phyloP scores from a whole-genome alignment of 2,329 filamentous ascomycete species.

The Hymenoscyphus linearis region DNA sequence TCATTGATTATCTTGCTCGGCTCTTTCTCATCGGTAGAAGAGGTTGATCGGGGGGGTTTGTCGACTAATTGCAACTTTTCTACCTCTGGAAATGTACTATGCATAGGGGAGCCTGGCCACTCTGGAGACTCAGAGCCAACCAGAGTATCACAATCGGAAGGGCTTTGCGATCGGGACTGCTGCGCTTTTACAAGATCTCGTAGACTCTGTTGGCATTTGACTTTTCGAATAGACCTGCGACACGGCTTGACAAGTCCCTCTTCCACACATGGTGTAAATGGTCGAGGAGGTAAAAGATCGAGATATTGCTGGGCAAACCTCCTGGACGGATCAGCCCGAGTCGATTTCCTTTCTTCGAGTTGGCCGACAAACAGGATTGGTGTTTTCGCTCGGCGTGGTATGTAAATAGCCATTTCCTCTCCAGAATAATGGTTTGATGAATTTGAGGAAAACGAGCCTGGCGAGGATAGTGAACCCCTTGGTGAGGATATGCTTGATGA shows the following conservation, averaged over 20 bases:
- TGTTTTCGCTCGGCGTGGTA: slow-evolving; percentile 23
- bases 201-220: slow-evolving; percentile 28
- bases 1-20: background rate
- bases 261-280: slow-evolving; percentile 7
- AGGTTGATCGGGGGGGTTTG: background rate
- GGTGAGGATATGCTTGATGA: background rate
- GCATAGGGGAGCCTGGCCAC: slow-evolving; percentile 11
- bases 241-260: slow-evolving; percentile 6
- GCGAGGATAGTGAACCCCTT: background rate
- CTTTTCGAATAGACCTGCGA: slow-evolving; percentile 22
- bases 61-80: slow-evolving; percentile 3
- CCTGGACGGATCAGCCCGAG: slow-evolving; percentile 16
- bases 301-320: slow-evolving; percentile 24
- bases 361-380: slow-evolving; percentile 28
- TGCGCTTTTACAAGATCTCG: slow-evolving; percentile 24
- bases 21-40: background rate
- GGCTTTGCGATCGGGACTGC: slow-evolving; percentile 7
- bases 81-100: slow-evolving; percentile 6
- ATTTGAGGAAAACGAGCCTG: background rate
- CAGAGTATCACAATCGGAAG: slow-evolving; percentile 21
- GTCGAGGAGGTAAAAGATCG: slow-evolving; percentile 15
- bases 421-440: background rate
- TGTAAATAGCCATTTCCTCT: slow-evolving; percentile 4
- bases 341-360: slow-evolving; percentile 18
- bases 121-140: slow-evolving; percentile 16